These are phyloP conservation scores for Coniochaeta ligniaria DNA, from an alignment of 2,329 filamentous ascomycete genomes.

Conservation along the genomic window DNA sequence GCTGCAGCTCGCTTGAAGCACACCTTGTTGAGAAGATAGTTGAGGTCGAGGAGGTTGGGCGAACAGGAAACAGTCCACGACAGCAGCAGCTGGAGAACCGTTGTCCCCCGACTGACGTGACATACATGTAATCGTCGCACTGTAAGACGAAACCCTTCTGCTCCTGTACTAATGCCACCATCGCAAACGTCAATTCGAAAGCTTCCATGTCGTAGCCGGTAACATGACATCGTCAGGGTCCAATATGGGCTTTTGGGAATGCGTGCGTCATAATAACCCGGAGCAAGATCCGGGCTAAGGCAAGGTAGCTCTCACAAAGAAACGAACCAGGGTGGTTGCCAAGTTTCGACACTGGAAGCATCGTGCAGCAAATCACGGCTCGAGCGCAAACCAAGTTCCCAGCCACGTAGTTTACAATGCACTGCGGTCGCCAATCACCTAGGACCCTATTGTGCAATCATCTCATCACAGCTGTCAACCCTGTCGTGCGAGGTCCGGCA, in stretches of 20 bases:
- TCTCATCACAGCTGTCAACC: too few relatives aligned
- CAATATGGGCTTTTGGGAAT: background rate
- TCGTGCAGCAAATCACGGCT: background rate
- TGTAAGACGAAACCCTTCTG: background rate
- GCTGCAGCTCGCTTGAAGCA: background rate
- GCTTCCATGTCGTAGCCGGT: background rate
- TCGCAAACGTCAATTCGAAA: too few relatives aligned
- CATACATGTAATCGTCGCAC: background rate
- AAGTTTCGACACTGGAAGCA: background rate
- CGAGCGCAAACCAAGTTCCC: background rate
- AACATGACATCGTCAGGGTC: background rate
- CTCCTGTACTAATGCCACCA: too few relatives aligned
- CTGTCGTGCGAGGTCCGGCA: too few relatives aligned
- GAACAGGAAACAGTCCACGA: background rate
- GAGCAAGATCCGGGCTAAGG: background rate
- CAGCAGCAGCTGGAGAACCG: background rate
- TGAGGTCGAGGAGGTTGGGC: background rate
- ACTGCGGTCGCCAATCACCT: too few relatives aligned
- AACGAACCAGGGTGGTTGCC: background rate
- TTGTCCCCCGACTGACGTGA: background rate
- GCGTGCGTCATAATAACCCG: background rate
- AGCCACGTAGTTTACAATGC: background rate
- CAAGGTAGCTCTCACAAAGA: background rate
- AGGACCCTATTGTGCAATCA: too few relatives aligned
- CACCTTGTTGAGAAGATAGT: background rate